Percentiles rank a stretch among this genome's conserved stretches.
phyloP scores from a whole-genome alignment of 176 grass and related monocot species.

The Chrysopogon serrulatus region DNA sequence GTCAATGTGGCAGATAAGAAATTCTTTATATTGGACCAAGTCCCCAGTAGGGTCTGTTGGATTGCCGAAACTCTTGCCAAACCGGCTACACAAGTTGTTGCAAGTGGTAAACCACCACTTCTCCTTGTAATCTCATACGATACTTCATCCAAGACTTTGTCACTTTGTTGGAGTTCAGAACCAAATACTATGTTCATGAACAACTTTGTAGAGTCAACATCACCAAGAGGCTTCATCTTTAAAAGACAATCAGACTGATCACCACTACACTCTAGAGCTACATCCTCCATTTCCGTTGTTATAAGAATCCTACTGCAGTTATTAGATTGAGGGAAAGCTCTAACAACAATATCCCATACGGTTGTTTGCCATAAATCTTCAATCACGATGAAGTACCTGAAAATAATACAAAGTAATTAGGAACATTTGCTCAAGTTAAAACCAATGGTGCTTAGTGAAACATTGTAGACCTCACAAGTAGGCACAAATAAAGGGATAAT shows the following conservation, averaged over 20 bases:
- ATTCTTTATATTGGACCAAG: not conserved
- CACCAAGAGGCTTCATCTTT: slow-evolving; percentile 3
- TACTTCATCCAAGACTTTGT: not conserved
- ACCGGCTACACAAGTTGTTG: not conserved
- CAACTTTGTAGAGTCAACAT: not conserved
- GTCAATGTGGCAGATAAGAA: not conserved
- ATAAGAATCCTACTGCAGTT: not conserved
- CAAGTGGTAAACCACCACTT: not conserved
- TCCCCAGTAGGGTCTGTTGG: not conserved
- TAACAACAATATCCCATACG: not conserved
- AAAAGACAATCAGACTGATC: not conserved
- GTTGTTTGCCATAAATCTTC: slow-evolving; percentile 5
- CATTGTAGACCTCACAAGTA: not conserved
- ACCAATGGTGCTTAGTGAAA: not conserved
- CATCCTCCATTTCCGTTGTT: not conserved
- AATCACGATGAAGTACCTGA: not conserved
- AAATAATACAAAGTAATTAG: not conserved
- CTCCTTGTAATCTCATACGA: not conserved
- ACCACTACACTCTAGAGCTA: not conserved
- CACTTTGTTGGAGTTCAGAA: not conserved
- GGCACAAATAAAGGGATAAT: not conserved
- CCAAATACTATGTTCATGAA: not conserved
- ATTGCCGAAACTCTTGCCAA: not conserved
- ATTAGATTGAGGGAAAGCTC: not conserved
- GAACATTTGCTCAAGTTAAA: not conserved